Conservation (phyloP, 2,329 filamentous ascomycete species). For the Myrmaecium sp. region DNA sequence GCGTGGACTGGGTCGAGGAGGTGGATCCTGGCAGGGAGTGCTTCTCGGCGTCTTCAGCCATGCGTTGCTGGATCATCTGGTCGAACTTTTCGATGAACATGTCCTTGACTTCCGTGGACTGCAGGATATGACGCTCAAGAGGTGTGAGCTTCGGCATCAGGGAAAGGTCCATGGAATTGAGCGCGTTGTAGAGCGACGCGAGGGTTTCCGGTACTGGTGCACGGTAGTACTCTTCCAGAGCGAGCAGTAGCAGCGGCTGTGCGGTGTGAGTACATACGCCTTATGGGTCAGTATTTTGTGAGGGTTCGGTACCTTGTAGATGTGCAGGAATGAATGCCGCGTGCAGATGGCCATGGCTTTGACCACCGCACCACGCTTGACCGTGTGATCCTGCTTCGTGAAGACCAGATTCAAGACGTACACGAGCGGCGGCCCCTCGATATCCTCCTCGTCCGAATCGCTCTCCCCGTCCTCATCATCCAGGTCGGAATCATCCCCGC, state of each 20-base stretch:
- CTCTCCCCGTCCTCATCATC: conserved; percentile 34
- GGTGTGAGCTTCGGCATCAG: conserved; percentile 73
- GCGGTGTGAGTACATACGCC: conserved; percentile 5
- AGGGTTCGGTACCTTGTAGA: conserved; percentile 59
- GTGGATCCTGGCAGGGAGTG: conserved; percentile 13
- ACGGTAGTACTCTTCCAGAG: conserved; percentile 94
- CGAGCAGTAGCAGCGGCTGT: conserved; percentile 72
- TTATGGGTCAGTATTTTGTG: conserved; percentile 2
- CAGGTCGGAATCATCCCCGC: conserved; percentile 29
- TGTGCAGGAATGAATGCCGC: conserved; percentile 90
- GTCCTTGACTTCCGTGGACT: conserved; percentile 85
- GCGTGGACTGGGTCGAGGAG: conserved; percentile 21
- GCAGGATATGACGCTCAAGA: conserved; percentile 71
- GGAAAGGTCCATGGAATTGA: conserved; percentile 94
- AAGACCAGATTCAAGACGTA: conserved; percentile 97
- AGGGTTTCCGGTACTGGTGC: conserved; percentile 76
- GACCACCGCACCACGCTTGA: conserved; percentile 77
- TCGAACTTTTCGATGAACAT: conserved; percentile 97
- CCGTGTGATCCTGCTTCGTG: conserved; percentile 87
- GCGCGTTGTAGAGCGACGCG: conserved; percentile 72
- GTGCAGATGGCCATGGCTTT: conserved; percentile 99
- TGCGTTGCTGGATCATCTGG: conserved; percentile 72
- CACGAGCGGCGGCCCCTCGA: conserved; percentile 78
- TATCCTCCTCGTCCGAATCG: conserved; percentile 36
- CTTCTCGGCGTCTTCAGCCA: conserved; percentile 42